Conservation (phyloP, 441 rosid genomes). For the Rhodomyrtus psidioides region DNA sequence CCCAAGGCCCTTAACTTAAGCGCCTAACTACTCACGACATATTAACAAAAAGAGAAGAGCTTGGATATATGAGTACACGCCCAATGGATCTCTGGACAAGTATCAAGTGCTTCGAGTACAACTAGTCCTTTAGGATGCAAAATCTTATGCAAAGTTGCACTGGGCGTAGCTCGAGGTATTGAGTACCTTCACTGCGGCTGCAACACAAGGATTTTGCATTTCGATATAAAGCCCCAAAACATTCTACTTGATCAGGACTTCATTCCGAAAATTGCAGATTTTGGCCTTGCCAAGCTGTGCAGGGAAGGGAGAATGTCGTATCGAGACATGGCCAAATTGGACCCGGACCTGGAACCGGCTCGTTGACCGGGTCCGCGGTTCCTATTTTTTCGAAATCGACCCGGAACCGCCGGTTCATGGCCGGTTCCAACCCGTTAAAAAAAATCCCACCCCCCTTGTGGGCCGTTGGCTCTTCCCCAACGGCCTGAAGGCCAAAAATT, state of each 20-base stretch:
- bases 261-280: conserved; percentile 35
- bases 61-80: conserved; percentile 5
- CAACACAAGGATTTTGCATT: conserved; percentile 42
- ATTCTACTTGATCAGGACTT: conserved; percentile 31
- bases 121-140: neutral
- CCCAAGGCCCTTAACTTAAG: too few relatives aligned
- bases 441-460: too few relatives aligned
- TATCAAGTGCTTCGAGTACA: too few relatives aligned
- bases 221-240: conserved; percentile 53
- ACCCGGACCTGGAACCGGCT: too few relatives aligned
- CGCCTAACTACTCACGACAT: too few relatives aligned
- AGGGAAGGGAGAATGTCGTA: conserved; percentile 2
- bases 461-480: too few relatives aligned
- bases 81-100: neutral
- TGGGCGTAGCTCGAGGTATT: conserved; percentile 36
- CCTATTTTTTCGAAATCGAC: too few relatives aligned
- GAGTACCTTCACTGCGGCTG: conserved; percentile 49
- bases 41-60: conserved; percentile 10
- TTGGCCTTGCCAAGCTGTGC: conserved; percentile 36
- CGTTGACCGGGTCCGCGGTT: too few relatives aligned
- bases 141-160: conserved; percentile 12
- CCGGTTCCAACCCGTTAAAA: too few relatives aligned
- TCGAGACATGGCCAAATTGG: too few relatives aligned
- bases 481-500: too few relatives aligned
- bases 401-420: too few relatives aligned